Conservation (phyloP, 441 rosid genomes). For the Hura crepitans region DNA sequence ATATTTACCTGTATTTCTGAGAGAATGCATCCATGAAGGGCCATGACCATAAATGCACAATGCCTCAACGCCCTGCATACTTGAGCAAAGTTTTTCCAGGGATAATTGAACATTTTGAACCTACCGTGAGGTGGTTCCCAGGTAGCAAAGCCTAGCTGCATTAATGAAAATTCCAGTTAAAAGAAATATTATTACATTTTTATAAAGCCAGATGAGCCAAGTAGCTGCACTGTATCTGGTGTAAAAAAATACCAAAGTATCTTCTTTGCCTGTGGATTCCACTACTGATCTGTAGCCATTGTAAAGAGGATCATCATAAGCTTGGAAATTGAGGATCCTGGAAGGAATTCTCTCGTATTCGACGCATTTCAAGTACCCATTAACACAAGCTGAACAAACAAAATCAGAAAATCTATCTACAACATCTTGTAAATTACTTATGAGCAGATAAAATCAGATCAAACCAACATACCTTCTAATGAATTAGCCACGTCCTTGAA, state of each 20-base stretch:
- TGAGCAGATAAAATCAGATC: not conserved
- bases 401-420: not conserved
- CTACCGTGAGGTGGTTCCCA: slow-evolving; percentile 90
- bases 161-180: not conserved
- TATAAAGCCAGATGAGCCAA: not conserved
- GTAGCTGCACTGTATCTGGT: not conserved
- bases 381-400: slow-evolving; percentile 42
- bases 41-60: slow-evolving; percentile 83
- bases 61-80: slow-evolving; percentile 66
- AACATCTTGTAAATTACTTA: not conserved
- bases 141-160: slow-evolving; percentile 59
- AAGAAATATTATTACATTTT: not conserved
- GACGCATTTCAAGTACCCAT: slow-evolving; percentile 52
- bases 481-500: slow-evolving; percentile 71
- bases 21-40: slow-evolving; percentile 72
- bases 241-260: slow-evolving; percentile 35
- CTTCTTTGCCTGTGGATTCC: slow-evolving; percentile 60
- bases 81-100: slow-evolving; percentile 56
- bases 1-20: slow-evolving; percentile 60
- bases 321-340: slow-evolving; percentile 57
- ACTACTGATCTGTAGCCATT: slow-evolving; percentile 60
- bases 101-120: slow-evolving; percentile 53
- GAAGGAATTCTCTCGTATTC: slow-evolving; percentile 59
- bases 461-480: slow-evolving; percentile 49
- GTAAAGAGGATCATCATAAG: slow-evolving; percentile 60